Evolutionary conservation across 352 stramenopile genomes (phyloP).

Genomic region (Phytopythium boreale): DNA sequence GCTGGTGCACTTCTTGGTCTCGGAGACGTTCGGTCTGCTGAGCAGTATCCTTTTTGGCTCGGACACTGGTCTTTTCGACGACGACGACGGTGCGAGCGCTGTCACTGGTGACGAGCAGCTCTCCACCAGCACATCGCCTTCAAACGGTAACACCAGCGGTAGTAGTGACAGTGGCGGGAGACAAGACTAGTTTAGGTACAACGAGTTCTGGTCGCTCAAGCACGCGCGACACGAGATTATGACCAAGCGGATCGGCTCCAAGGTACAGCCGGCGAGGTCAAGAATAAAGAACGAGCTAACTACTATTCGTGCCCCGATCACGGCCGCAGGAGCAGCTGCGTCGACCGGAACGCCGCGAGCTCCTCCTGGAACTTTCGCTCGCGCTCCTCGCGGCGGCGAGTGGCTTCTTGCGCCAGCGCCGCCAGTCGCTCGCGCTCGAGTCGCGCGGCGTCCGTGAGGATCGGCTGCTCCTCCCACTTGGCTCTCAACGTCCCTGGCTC

Average conservation of each 20-base stretch:
- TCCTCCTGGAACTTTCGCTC: conserved; percentile 57
- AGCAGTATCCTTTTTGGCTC: conserved; percentile 42
- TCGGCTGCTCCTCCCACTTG: conserved; percentile 52
- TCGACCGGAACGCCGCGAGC: conserved; percentile 35
- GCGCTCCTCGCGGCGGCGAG: conserved; percentile 32
- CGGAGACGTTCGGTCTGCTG: conserved; percentile 35
- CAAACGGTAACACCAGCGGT: not conserved
- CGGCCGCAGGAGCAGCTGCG: not conserved
- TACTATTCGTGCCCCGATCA: not conserved
- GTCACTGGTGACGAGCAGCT: not conserved
- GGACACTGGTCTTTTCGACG: not conserved
- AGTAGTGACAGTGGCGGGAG: conserved; percentile 6
- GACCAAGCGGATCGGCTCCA: not conserved
- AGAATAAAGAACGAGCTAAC: conserved; percentile 1
- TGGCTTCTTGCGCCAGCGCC: conserved; percentile 25
- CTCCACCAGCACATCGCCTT: not conserved
- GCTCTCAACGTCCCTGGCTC: conserved; percentile 6
- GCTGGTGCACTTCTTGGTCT: conserved; percentile 57
- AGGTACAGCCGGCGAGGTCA: not conserved
- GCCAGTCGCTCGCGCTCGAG: conserved; percentile 22
- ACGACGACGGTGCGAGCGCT: not conserved
- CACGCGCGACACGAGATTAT: not conserved
- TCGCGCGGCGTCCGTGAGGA: conserved; percentile 38
- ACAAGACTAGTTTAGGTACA: not conserved
- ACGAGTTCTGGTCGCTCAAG: not conserved